Percentiles rank a stretch among this genome's conserved stretches.
These are phyloP conservation scores for Trichophyton equinum DNA, from an alignment of 2,329 filamentous ascomycete species.

Conservation along the genomic window DNA sequence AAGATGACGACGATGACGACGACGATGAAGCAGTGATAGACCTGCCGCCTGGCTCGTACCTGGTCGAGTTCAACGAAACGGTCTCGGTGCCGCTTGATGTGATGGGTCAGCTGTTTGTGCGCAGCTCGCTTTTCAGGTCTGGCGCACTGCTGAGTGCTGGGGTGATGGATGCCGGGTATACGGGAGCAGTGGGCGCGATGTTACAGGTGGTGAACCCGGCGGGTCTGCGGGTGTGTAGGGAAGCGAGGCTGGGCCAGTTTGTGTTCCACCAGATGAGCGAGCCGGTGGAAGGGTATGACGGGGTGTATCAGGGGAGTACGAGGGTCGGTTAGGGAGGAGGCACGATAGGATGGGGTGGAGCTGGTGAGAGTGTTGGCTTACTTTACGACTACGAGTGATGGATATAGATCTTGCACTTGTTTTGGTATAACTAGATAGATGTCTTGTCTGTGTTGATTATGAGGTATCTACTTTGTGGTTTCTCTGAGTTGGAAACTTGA, in stretches of 20 bases:
- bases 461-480: too few relatives aligned
- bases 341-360: background rate
- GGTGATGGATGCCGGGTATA: conserved; percentile 33
- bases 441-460: too few relatives aligned
- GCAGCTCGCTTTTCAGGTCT: conserved; percentile 32
- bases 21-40: conserved; percentile 8
- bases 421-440: too few relatives aligned
- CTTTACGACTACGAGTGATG: background rate
- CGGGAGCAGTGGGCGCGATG: conserved; percentile 30
- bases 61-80: conserved; percentile 32
- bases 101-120: conserved; percentile 30
- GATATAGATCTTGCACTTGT: too few relatives aligned
- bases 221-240: conserved; percentile 23
- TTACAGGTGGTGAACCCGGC: conserved; percentile 27
- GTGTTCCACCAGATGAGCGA: conserved; percentile 29
- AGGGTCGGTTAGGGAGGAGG: background rate
- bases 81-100: conserved; percentile 27
- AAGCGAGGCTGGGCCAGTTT: conserved; percentile 31
- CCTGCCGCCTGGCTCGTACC: conserved; percentile 24
- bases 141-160: conserved; percentile 28
- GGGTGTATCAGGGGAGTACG: conserved; percentile 24
- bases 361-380: background rate
- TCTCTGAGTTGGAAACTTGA: too few relatives aligned
- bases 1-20: background rate
- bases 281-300: conserved; percentile 27